A percentile compares a stretch with the other conserved stretches of the same genome.
These are phyloP conservation scores for Stagonosporopsis vannaccii DNA, from an alignment of 2,329 filamentous ascomycete species.

Conservation along the genomic window DNA sequence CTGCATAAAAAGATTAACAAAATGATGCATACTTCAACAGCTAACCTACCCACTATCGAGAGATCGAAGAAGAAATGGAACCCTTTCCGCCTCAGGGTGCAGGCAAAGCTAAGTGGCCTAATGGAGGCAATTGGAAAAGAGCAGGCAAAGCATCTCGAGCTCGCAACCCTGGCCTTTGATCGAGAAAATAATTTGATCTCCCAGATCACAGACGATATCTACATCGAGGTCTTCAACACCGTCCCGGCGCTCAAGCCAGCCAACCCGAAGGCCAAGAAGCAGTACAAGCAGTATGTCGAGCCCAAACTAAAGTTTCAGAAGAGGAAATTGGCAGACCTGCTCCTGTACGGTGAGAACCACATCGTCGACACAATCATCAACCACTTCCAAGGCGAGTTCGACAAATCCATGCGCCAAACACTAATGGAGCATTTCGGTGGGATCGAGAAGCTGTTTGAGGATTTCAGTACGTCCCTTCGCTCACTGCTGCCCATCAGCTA, in stretches of 20 bases:
- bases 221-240: conserved; percentile 19
- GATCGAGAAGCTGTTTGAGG: conserved; percentile 2
- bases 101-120: conserved; percentile 8
- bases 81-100: background rate
- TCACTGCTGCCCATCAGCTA: conserved; percentile 6
- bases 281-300: conserved; percentile 18
- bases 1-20: background rate
- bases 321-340: conserved; percentile 1
- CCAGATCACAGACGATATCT: conserved; percentile 21
- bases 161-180: conserved; percentile 21
- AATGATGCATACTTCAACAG: conserved; percentile 15
- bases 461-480: background rate
- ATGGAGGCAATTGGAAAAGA: background rate
- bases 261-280: conserved; percentile 1
- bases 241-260: conserved; percentile 11
- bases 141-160: background rate
- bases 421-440: conserved; percentile 1
- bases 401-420: conserved; percentile 1
- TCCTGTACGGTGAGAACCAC: conserved; percentile 15
- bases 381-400: conserved; percentile 17
- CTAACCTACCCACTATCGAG: conserved; percentile 27
- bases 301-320: conserved; percentile 25
- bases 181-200: conserved; percentile 25
- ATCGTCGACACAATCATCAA: conserved; percentile 21
- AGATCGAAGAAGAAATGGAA: conserved; percentile 26